These are phyloP conservation scores for Microbotryum lychnidis-dioicae DNA, from an alignment of 1,284 basidiomycete genomes.

Conservation along the genomic window DNA sequence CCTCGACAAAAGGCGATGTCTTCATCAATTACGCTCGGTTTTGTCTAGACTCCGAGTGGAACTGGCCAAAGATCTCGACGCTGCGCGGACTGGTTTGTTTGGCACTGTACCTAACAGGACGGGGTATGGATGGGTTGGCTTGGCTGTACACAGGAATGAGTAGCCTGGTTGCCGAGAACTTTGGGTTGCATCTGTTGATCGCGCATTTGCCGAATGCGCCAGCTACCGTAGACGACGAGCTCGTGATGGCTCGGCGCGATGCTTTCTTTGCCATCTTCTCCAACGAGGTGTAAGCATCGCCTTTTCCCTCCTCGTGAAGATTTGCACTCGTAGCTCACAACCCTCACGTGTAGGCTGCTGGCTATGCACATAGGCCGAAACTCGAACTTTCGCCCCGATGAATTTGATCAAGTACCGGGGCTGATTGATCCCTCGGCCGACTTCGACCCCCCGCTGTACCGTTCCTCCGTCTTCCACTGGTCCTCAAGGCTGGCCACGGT, in stretches of 20 bases:
- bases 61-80: neutral
- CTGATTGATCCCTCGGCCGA: slow-evolving; percentile 16
- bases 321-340: neutral
- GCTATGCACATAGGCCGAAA: neutral
- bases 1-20: neutral
- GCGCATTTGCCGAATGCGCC: slow-evolving; percentile 8
- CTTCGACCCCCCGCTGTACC: slow-evolving; percentile 25
- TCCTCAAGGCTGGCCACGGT: neutral
- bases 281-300: slow-evolving; percentile 4
- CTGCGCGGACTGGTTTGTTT: neutral
- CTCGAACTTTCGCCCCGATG: slow-evolving; percentile 16
- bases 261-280: slow-evolving; percentile 18
- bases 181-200: slow-evolving; percentile 23
- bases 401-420: slow-evolving; percentile 16
- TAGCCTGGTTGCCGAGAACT: slow-evolving; percentile 9
- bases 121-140: too few species aligned
- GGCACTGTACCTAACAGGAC: neutral
- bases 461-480: slow-evolving; percentile 15
- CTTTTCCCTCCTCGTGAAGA: neutral
- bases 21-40: neutral
- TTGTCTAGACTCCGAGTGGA: neutral
- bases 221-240: slow-evolving; percentile 4
- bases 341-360: neutral
- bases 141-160: too few species aligned
- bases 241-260: slow-evolving; percentile 12